These are phyloP conservation scores for Neohortaea acidophila DNA, from an alignment of 495 filamentous ascomycete genomes.

Conservation along the genomic window DNA sequence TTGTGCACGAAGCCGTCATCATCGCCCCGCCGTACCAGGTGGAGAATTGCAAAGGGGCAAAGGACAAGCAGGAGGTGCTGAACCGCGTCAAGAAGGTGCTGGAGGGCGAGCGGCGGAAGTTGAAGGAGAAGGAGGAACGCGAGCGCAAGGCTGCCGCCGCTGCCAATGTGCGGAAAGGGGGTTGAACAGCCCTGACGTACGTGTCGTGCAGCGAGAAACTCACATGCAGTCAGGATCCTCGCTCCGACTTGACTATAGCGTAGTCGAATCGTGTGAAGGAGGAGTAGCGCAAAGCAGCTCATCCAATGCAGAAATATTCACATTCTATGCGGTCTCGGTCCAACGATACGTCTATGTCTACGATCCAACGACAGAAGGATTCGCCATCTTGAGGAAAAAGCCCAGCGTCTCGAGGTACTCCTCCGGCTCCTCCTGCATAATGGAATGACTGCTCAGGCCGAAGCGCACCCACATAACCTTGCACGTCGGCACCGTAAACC, in stretches of 20 bases:
- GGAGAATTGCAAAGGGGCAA: constrained; percentile 41
- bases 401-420: constrained; percentile 21
- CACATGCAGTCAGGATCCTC: background rate
- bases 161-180: constrained; percentile 23
- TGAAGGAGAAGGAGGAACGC: constrained; percentile 13
- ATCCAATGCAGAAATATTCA: no score
- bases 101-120: constrained; percentile 24
- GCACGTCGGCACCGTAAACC: constrained; percentile 26
- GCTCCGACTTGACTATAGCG: no score
- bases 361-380: no score
- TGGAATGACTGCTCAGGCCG: constrained; percentile 32
- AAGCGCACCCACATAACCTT: constrained; percentile 34
- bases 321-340: no score
- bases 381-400: constrained; percentile 21
- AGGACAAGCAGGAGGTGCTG: constrained; percentile 36
- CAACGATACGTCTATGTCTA: no score
- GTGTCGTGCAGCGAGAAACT: background rate
- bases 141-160: constrained; percentile 19
- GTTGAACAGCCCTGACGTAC: constrained; percentile 14
- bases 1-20: constrained; percentile 50
- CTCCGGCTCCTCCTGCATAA: constrained; percentile 32
- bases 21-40: constrained; percentile 45
- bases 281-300: no score
- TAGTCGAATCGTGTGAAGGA: no score
- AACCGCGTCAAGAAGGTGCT: constrained; percentile 50